Evolutionary conservation across 1,139 yeast species (phyloP), one percentile per base, ranked within the genome.

Genomic region (Geotrichum bryndzae): DNA sequence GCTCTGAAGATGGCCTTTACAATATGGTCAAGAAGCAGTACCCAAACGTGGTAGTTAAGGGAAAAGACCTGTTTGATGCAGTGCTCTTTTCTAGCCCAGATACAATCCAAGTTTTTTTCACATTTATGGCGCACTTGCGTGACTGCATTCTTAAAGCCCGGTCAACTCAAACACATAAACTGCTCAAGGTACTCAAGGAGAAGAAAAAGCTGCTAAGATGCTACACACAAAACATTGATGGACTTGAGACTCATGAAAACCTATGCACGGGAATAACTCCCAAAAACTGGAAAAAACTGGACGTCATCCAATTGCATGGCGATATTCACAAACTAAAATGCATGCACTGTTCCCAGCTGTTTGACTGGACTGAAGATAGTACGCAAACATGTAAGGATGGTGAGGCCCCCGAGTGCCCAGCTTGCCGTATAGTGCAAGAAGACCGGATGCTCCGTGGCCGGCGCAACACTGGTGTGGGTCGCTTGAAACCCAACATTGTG

Each of bases 281-380:
- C 23, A 56, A 60, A 53, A 57, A 60, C 31, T 53, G 61, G 59
- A 58, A 59, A 13, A 50, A 77, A 50, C 75, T 84, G 61, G 92
- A 90, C 67, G 96, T 90, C 23, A 86, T 92, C 11, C 97, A 90
- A 73, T 77, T 94, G 51, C 99, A 94, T 70, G 99, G 99, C 1
- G 92, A 90, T 73, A 78, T 94, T 60, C 90, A 89, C 70, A 80
- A 82, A 61, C 77, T 94, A 61, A 77, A 86, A 31, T 90, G 97
- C 72, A 86, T 90, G 11, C 79, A 79, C 57, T 94, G 98, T 72
- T 81, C 80, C 65, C 70, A 79, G 53, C 76, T 75, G 31, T 84
- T 79, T 67, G 79, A 79, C 45, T 92, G 98, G 97, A 81, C 79
- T 45, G 74, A 78, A 22, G 81, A 80, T 41, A 78, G 78, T 69